These are phyloP conservation scores for Phytopythium helicoides DNA, from an alignment of 352 stramenopile genomes.

Conservation along the genomic window DNA sequence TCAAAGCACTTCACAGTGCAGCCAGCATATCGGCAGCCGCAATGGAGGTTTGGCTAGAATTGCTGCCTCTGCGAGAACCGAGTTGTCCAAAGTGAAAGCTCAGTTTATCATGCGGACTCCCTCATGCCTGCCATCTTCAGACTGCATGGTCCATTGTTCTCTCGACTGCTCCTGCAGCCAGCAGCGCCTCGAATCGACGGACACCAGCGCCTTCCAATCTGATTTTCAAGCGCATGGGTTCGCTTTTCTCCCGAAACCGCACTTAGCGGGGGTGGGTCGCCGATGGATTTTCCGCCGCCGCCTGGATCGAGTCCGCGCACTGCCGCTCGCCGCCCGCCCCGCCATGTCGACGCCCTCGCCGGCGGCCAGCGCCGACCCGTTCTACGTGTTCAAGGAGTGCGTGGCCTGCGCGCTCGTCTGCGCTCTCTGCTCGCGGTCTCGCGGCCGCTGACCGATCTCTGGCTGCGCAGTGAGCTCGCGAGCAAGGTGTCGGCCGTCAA, in stretches of 20 bases:
- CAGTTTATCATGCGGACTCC: too few relatives aligned
- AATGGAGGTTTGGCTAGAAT: too few relatives aligned
- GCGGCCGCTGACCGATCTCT: not conserved
- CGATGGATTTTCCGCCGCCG: not conserved
- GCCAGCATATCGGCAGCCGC: too few relatives aligned
- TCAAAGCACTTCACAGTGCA: too few relatives aligned
- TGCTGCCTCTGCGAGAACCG: too few relatives aligned
- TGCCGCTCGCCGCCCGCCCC: constrained; percentile 2
- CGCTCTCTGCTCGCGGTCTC: not conserved
- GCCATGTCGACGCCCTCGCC: too few relatives aligned
- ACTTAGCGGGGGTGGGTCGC: not conserved
- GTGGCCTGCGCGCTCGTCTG: constrained; percentile 1
- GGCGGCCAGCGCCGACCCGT: constrained; percentile 52
- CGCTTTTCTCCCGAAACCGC: not conserved
- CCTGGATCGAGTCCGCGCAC: constrained; percentile 12
- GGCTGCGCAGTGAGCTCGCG: constrained; percentile 55
- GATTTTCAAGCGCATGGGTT: not conserved
- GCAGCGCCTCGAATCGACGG: too few relatives aligned
- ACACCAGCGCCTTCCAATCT: constrained; percentile 25
- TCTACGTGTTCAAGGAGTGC: constrained; percentile 87
- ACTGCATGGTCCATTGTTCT: too few relatives aligned
- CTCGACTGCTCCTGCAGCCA: too few relatives aligned
- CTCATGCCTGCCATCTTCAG: too few relatives aligned
- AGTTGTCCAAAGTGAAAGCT: too few relatives aligned
- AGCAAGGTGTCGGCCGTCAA: constrained; percentile 74